Conservation (phyloP, 192 early-diverging fungal species). For the Entomortierella parvispora region DNA sequence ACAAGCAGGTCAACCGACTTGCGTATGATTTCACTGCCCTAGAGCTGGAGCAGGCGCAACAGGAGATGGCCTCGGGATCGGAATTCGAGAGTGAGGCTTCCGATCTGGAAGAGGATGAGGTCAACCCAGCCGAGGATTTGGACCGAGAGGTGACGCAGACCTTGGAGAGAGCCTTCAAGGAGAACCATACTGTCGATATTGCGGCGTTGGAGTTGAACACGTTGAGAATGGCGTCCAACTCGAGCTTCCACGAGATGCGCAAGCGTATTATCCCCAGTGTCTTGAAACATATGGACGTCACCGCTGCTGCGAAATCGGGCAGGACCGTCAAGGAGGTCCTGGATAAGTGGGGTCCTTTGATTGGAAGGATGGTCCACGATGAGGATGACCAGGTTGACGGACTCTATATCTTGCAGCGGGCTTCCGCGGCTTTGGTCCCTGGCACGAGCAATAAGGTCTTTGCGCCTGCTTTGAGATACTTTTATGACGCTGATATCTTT, state of each 20-base stretch:
- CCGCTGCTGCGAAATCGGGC: constrained; percentile 29
- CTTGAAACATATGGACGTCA: constrained; percentile 68
- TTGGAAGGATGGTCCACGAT: constrained; percentile 72
- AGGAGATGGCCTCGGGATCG: constrained; percentile 53
- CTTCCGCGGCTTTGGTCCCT: constrained; percentile 1
- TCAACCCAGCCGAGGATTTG: constrained; percentile 71
- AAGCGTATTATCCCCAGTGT: constrained; percentile 77
- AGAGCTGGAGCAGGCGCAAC: constrained; percentile 23
- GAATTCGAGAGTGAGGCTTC: constrained; percentile 60
- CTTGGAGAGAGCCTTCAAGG: constrained; percentile 82
- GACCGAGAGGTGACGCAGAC: constrained; percentile 78
- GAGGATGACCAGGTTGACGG: constrained; percentile 82
- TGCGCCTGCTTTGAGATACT: constrained; percentile 63
- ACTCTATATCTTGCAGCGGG: constrained; percentile 58
- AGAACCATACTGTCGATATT: constrained; percentile 77
- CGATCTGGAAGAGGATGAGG: constrained; percentile 60
- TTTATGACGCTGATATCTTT: constrained; percentile 85
- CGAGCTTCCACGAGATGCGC: constrained; percentile 82
- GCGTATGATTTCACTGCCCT: constrained; percentile 62
- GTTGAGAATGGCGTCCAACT: constrained; percentile 87
- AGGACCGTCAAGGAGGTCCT: constrained; percentile 56
- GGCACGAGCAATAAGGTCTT: constrained; percentile 59
- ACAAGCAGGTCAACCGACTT: constrained; percentile 58
- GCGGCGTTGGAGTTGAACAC: constrained; percentile 88
- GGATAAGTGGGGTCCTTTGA: constrained; percentile 74